These are phyloP conservation scores for Balansia obtecta DNA, from an alignment of 2,329 filamentous ascomycete genomes.

Conservation along the genomic window DNA sequence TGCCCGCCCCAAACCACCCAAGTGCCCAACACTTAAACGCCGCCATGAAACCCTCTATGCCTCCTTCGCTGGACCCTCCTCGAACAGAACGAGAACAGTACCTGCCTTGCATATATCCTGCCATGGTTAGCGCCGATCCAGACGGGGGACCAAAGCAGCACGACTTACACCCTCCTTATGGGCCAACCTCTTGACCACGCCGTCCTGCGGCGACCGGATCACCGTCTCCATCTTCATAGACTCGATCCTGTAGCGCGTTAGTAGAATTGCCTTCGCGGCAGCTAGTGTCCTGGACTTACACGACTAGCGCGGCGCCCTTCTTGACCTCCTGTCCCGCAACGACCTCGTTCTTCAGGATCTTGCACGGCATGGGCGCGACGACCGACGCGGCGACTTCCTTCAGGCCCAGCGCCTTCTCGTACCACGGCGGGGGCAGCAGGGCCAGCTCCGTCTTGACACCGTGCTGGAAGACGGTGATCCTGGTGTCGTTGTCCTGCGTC, in stretches of 20 bases:
- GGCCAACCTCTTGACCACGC: slow-evolving; percentile 58
- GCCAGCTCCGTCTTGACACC: slow-evolving; percentile 46
- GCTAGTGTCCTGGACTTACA: slow-evolving; percentile 37
- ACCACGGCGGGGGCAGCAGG: slow-evolving; percentile 60
- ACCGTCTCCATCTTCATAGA: slow-evolving; percentile 89
- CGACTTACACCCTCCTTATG: slow-evolving; percentile 61
- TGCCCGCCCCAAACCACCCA: background rate
- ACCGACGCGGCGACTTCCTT: slow-evolving; percentile 76
- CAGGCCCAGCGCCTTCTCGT: slow-evolving; percentile 73
- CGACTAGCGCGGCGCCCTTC: slow-evolving; percentile 78
- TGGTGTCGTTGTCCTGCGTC: slow-evolving; percentile 38
- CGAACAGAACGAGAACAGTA: slow-evolving; percentile 62
- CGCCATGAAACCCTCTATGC: slow-evolving; percentile 9
- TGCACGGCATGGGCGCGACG: slow-evolving; percentile 92
- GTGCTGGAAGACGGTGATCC: slow-evolving; percentile 66
- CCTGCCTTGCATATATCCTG: slow-evolving; percentile 71
- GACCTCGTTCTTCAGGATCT: slow-evolving; percentile 84
- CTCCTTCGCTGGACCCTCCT: slow-evolving; percentile 31
- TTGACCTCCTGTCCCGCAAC: slow-evolving; percentile 67
- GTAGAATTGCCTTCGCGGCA: too few relatives aligned
- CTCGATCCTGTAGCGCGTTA: slow-evolving; percentile 44
- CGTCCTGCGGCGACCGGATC: slow-evolving; percentile 63
- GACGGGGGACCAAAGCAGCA: background rate
- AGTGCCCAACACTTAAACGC: slow-evolving; percentile 9
- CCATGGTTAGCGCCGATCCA: background rate